Evolutionary conservation across 768 basidiomycete genomes (phyloP).

Genomic region (Lentinula aciculospora): DNA sequence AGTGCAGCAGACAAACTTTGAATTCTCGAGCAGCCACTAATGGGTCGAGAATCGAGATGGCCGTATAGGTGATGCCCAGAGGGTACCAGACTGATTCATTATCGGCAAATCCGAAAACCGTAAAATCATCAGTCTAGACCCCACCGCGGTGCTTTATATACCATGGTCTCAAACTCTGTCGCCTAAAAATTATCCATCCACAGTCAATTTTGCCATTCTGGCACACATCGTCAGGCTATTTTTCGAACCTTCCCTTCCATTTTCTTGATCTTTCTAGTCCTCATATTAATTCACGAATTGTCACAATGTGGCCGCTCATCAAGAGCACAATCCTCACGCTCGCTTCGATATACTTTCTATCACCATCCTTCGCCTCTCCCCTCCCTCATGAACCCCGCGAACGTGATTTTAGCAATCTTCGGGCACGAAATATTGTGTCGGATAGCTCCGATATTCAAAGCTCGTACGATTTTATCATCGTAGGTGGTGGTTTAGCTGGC

Average conservation of each 20-base stretch:
- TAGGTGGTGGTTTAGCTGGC: constrained; percentile 1
- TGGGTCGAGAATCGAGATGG: background rate
- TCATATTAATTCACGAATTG: background rate
- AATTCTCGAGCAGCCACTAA: too few species aligned
- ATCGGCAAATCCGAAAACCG: background rate
- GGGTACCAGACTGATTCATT: background rate
- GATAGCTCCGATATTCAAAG: background rate
- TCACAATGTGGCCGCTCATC: constrained; percentile 1
- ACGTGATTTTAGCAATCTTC: background rate
- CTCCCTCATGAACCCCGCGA: background rate
- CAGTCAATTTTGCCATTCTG: background rate
- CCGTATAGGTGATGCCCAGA: background rate
- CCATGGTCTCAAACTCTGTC: background rate
- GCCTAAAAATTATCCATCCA: background rate
- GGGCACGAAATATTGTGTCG: background rate
- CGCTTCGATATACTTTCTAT: background rate
- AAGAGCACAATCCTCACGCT: constrained; percentile 5
- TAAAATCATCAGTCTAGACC: background rate
- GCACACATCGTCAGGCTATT: background rate
- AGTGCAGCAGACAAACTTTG: too few species aligned
- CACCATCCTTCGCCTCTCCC: background rate
- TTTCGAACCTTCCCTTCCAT: background rate
- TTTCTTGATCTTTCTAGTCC: background rate
- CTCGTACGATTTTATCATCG: constrained; percentile 7
- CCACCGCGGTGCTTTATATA: background rate